Conservation (phyloP, 306 rosid species). For the Begonia loranthoides region DNA sequence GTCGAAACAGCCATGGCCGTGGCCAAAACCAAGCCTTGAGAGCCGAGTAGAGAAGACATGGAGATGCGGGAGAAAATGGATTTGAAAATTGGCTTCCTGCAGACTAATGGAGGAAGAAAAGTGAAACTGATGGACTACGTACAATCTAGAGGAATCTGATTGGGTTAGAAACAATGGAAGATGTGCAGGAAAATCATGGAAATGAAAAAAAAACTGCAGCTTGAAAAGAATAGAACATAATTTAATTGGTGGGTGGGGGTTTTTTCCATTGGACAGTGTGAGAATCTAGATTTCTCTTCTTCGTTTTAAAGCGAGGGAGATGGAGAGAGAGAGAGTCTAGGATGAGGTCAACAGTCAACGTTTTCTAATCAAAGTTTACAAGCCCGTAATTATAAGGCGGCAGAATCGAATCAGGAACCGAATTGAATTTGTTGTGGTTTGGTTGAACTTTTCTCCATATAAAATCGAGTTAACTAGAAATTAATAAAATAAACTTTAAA, state of each 20-base stretch:
- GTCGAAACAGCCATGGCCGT: constrained; percentile 35
- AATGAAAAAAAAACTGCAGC: not conserved
- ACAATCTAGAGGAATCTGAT: not conserved
- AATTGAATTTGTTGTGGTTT: no score
- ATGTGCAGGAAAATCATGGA: not conserved
- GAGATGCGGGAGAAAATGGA: not conserved
- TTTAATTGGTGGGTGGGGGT: not conserved
- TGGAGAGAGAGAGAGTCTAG: not conserved
- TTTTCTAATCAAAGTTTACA: not conserved
- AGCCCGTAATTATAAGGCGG: not conserved
- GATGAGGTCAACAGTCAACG: not conserved
- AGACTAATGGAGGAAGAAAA: not conserved
- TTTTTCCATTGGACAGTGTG: not conserved
- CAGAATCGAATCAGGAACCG: not conserved
- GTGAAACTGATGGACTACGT: not conserved
- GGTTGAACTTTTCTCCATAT: no score
- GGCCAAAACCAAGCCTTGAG: constrained; percentile 28
- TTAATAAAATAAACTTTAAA: no score
- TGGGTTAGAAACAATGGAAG: not conserved
- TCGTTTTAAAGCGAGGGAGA: constrained; percentile 1
- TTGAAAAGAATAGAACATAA: not conserved
- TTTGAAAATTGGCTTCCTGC: not conserved
- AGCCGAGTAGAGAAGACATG: constrained; percentile 26
- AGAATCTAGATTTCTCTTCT: constrained; percentile 9
- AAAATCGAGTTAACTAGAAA: not conserved